Conservation (phyloP, 257 asterid species). For the Prunella vulgaris region DNA sequence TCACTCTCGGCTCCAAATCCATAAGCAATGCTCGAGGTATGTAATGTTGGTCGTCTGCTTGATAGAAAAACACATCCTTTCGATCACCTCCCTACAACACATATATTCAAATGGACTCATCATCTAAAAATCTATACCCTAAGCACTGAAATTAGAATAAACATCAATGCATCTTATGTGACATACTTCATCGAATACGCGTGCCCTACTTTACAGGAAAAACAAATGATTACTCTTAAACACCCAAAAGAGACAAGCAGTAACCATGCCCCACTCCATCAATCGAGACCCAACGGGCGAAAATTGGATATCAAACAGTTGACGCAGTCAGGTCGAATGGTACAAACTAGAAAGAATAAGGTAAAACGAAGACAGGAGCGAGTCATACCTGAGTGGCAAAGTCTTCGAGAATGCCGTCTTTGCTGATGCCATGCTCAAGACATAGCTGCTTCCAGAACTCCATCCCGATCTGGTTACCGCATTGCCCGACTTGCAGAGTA, state of each 20-base stretch:
- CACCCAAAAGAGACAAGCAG: constrained; percentile 3
- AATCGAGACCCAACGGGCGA: background rate
- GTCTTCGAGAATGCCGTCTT: constrained; percentile 96
- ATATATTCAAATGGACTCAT: constrained; percentile 4
- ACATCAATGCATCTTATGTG: background rate
- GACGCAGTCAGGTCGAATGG: background rate
- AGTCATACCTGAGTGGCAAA: constrained; percentile 85
- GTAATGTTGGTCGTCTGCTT: constrained; percentile 98
- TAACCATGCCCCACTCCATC: background rate
- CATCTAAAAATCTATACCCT: background rate
- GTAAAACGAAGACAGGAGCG: background rate
- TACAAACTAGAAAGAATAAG: background rate
- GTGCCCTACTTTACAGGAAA: background rate
- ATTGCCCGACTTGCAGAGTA: constrained; percentile 96
- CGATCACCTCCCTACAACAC: constrained; percentile 89
- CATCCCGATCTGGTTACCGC: constrained; percentile 99
- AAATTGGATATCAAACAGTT: background rate
- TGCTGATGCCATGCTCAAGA: constrained; percentile 96
- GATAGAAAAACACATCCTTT: constrained; percentile 97
- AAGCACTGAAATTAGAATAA: background rate
- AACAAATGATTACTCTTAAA: background rate
- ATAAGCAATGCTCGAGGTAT: constrained; percentile 90
- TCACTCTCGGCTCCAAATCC: constrained; percentile 99
- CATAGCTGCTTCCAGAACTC: constrained; percentile 99
- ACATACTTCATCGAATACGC: background rate